Base-by-base conservation (phyloP, 1,284 basidiomycete species). In the Apiotrichum montevideense region DNA sequence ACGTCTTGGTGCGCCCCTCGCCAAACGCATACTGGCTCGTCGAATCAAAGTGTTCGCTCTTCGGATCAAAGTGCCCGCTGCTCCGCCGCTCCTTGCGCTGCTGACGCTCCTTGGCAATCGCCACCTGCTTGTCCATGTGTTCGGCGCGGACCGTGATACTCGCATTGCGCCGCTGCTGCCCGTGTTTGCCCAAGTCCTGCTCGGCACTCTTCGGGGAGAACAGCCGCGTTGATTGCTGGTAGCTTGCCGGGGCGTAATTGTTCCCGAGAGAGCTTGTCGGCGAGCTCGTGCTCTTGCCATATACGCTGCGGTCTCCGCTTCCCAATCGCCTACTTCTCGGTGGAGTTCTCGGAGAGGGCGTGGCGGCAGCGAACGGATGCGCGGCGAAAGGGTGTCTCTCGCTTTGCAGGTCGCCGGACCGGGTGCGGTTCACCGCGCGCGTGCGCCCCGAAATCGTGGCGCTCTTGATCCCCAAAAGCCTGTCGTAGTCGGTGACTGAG, bases 1-100 rank as follows among this genome's bases (percentile, higher is more conserved):
- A 49, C 35, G 35, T 40, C 37, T 49, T 49, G 7, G 47, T 15
- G n/a, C 47, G n/a, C 35, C 47, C 37, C 47, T 49, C 47, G n/a
- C 47, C 47, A 32, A 49, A 39, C 9, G 9, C 47, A 40, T n/a
- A 49, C 13, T 49, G 35, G 8, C 14, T 21, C 47, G 37, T 49
- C 8, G 47, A 49, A 10, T 47, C 46, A 21, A 47, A 35, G 35
- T 39, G 39, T 6, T 37, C 35, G 47, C 47, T 49, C 35, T 37
- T 49, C 15, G 21, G 21, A 21, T 21, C 21, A 21, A 47, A 35
- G 35, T 39, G 39, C 4, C 47, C 35, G 47, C 47, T 49, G 47
- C 47, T 49, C 15, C 47, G 15, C 5, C 37, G 35, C 8, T 49
- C 47, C 15, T 13, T 21, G n/a, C 15, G 14, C 21, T 21, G 9